Base-by-base conservation (phyloP, 2,329 filamentous ascomycete genomes). In the Pseudogymnoascus sp. region DNA sequence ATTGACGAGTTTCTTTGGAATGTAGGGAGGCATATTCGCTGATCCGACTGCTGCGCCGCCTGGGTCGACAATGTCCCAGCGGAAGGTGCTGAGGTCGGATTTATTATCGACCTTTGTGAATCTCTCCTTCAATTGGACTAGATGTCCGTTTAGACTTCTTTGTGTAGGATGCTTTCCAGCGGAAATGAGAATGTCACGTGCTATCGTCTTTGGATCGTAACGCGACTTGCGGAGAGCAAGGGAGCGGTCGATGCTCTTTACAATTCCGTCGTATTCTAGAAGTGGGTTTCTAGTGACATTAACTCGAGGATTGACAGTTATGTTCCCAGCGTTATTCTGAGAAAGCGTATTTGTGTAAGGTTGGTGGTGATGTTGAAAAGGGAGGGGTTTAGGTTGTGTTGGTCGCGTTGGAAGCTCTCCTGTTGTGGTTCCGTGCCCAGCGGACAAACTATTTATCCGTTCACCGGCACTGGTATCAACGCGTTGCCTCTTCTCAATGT, bases 151-250 rank as follows among this genome's bases (percentile, higher is more conserved):
- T 37, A 89, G 72, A 2, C 77, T 73, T 26, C 79, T 74, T 72
- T 86, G 82, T 8, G 80, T 80, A 0, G 86, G 85, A 70, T 89
- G 85, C 63, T 82, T 81, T 14, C 84, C 84, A 11, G 84, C 78
- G 14, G 84, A 82, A 60, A 88, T 79, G 10, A 89, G 75, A 6
- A 89, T 78, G 70, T 88, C 85, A 60, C 84, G 76, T 4, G 85
- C 86, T 65, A 89, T 86, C 0, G 84, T 88, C 50, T 79, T 78
- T 1, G 82, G 78, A 68, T 88, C 79, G 69, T 89, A 89, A 14
- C 73, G 77, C 5, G 77, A 77, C 65, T 81, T 81, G 26, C 77
- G 64, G 4, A 53, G 19, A 10, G 40, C 40, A 14, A 56, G 6
- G 4, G 60, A 50, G n/a, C 38, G 61, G 7, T 64, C 40, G 14